Evolutionary conservation across 2,329 filamentous ascomycete species (phyloP).

Genomic region (Trichoderma sp.): DNA sequence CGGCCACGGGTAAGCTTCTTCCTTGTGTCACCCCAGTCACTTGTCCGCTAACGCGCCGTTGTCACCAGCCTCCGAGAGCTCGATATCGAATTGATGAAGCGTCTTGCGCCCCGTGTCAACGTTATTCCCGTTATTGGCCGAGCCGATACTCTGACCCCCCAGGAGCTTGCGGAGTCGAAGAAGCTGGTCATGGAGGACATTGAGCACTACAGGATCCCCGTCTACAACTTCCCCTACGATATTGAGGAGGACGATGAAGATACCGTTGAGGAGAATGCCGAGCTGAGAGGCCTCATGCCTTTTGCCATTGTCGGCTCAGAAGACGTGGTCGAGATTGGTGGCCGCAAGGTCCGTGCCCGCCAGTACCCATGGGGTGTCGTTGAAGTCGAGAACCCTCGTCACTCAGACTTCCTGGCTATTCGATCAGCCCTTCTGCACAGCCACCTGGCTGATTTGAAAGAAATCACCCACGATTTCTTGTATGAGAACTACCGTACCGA

Average conservation of each 20-base stretch:
- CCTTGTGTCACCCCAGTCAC: background rate
- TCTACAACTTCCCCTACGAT: conserved; percentile 99
- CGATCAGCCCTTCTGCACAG: conserved; percentile 95
- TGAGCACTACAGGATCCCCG: conserved; percentile 98
- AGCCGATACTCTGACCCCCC: conserved; percentile 93
- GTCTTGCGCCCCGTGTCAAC: conserved; percentile 95
- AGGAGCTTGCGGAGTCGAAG: conserved; percentile 97
- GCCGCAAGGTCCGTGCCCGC: conserved; percentile 87
- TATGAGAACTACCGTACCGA: conserved; percentile 99
- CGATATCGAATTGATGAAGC: conserved; percentile 99
- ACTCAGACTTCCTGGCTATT: conserved; percentile 98
- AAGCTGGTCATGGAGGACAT: conserved; percentile 99
- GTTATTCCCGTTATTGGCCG: conserved; percentile 99
- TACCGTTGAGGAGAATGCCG: conserved; percentile 98
- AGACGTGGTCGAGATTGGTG: conserved; percentile 91
- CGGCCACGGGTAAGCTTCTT: conserved; percentile 76
- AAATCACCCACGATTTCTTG: conserved; percentile 99
- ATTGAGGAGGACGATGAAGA: conserved; percentile 99
- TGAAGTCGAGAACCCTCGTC: conserved; percentile 97
- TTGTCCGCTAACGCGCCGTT: background rate
- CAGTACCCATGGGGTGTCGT: conserved; percentile 99
- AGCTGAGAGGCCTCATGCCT: conserved; percentile 95
- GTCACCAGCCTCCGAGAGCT: conserved; percentile 86
- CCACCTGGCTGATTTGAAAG: conserved; percentile 97
- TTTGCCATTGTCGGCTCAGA: conserved; percentile 99